A percentile compares a stretch with the other conserved stretches of the same genome.
Evolutionary conservation across 2,329 filamentous ascomycete species (phyloP).

Genomic region (Stagonosporopsis chrysanthemi): DNA sequence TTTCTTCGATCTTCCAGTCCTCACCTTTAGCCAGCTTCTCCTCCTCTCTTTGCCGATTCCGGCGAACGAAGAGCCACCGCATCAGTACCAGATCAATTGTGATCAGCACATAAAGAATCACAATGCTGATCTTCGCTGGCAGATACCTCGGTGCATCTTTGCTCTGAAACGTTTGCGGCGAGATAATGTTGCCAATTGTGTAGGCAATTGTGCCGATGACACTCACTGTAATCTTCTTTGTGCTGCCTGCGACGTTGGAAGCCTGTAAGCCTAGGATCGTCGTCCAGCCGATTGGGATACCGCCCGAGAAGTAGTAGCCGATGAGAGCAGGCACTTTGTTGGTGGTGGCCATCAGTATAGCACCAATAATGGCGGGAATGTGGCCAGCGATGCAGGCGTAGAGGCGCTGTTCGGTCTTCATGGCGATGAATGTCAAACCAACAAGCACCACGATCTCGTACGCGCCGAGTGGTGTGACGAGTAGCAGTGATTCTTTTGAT

Average conservation of each 20-base stretch:
- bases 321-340: constrained; percentile 40
- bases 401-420: constrained; percentile 36
- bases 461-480: constrained; percentile 47
- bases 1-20: constrained; percentile 23
- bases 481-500: constrained; percentile 30
- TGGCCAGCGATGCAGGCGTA: constrained; percentile 49
- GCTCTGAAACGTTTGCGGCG: constrained; percentile 53
- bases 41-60: constrained; percentile 24
- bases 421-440: constrained; percentile 48
- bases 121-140: constrained; percentile 52
- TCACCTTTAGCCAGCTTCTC: constrained; percentile 16
- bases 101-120: constrained; percentile 46
- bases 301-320: constrained; percentile 45
- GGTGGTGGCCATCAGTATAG: constrained; percentile 51
- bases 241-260: constrained; percentile 45
- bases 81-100: constrained; percentile 39
- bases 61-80: constrained; percentile 26
- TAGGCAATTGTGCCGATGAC: constrained; percentile 47
- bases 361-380: constrained; percentile 48
- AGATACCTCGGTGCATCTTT: constrained; percentile 38
- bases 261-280: constrained; percentile 50
- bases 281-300: constrained; percentile 51
- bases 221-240: constrained; percentile 44
- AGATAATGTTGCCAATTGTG: constrained; percentile 54
- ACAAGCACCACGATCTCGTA: constrained; percentile 50